Base-by-base conservation (phyloP, 2,329 filamentous ascomycete species). In the Apiospora pterosperma region DNA sequence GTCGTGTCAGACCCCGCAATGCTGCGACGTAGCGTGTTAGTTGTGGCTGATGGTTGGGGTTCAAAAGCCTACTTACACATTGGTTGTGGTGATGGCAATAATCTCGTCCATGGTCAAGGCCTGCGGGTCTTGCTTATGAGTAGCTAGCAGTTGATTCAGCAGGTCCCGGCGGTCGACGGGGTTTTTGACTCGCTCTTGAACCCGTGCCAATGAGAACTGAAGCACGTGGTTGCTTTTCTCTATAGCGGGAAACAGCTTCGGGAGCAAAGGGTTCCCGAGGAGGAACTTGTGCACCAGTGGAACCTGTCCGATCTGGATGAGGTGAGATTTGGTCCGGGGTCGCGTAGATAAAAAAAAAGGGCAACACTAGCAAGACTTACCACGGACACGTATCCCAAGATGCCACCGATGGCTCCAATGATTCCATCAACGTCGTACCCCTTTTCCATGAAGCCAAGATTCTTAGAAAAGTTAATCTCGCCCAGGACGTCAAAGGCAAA, bases 1-100 rank as follows among this genome's bases (percentile, higher is more conserved):
- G 84, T 86, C 0, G 84, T 86, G 25, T 67, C 66, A 7, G 64
- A 66, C 78, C 78, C 3, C 70, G 75, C 2, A 76, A 79, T 4
- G 77, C 78, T n/a, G 65, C 39, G 66, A 11, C 71, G 71, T 67
- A 73, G 78, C 48, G 74, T 72, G 66, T 73, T 65, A 3, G 72
- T 73, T 73, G 76, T 75, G 64, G 76, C 76, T 31, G 73, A 73
- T 4, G 78, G 62, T 64, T 78, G 1, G 16, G 19, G 28, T n/a
- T n/a, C 5, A 21, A 14, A 21, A 41, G n/a, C 8, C 28, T 48
- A 39, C 42, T 39, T 63, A 55, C 44, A 63, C 48, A 48, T 63
- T 65, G 14, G 48, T 62, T 16, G 44, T 63, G 14, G 61, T 60
- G 52, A 48, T 63, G 48, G 48, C 61, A n/a, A 60, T 44, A 21